Evolutionary conservation across 495 filamentous ascomycete genomes (phyloP).

Genomic region (Penicillium cosmopolitanum): DNA sequence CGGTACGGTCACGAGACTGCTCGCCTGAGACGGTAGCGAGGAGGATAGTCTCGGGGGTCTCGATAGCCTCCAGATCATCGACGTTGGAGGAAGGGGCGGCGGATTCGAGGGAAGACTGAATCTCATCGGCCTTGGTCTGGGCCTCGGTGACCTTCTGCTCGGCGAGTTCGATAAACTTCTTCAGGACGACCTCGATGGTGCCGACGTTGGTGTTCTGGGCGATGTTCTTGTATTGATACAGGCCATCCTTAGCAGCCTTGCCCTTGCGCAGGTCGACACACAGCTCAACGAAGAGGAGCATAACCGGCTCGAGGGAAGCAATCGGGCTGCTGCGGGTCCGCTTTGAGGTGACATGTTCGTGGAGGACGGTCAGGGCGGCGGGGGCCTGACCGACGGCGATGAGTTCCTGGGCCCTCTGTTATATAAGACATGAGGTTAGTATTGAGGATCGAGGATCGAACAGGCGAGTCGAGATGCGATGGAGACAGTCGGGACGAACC

Average conservation of each 20-base stretch:
- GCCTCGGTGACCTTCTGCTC: constrained; percentile 95
- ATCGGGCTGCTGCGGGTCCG: constrained; percentile 96
- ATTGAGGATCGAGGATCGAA: constrained; percentile 2
- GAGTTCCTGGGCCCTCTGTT: constrained; percentile 89
- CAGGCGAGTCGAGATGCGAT: neutral
- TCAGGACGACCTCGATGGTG: constrained; percentile 96
- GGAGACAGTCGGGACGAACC: constrained; percentile 44
- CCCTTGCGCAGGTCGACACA: constrained; percentile 96
- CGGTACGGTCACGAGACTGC: constrained; percentile 93
- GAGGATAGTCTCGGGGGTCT: constrained; percentile 97
- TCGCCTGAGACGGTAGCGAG: constrained; percentile 97
- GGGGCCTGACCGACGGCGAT: constrained; percentile 93
- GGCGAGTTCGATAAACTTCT: constrained; percentile 96
- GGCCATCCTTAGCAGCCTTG: constrained; percentile 95
- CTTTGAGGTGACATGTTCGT: constrained; percentile 99
- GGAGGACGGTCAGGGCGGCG: constrained; percentile 90
- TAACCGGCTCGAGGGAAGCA: constrained; percentile 94
- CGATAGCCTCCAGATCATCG: constrained; percentile 94
- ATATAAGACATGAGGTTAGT: constrained; percentile 11
- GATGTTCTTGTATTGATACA: constrained; percentile 99
- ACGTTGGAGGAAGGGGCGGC: constrained; percentile 71
- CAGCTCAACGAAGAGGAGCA: constrained; percentile 95
- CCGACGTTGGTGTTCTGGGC: constrained; percentile 98
- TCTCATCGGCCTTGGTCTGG: constrained; percentile 92
- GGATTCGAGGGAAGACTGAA: constrained; percentile 83